Evolutionary conservation across 805 yeast species (phyloP).

Genomic region (Metschnikowia vanudenii): DNA sequence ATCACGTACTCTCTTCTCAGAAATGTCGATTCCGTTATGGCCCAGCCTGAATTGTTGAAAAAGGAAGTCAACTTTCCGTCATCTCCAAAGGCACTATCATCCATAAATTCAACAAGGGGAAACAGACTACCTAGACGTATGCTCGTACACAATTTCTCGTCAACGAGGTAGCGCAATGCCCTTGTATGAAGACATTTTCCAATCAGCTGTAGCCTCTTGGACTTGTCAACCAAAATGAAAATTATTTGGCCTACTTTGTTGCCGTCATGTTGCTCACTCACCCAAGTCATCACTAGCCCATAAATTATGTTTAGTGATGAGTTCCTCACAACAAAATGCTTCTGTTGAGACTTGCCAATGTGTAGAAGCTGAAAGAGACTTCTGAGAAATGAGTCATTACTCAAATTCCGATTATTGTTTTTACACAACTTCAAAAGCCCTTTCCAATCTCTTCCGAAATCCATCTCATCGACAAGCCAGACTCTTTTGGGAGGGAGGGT

Average conservation of each 20-base stretch:
- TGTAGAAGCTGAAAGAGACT: conserved; percentile 32
- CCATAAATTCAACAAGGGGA: conserved; percentile 44
- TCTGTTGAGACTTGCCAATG: conserved; percentile 32
- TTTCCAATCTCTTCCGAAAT: conserved; percentile 49
- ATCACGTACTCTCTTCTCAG: conserved; percentile 33
- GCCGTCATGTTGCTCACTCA: conserved; percentile 24
- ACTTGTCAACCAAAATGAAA: conserved; percentile 50
- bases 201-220: conserved; percentile 53
- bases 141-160: conserved; percentile 40
- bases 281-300: conserved; percentile 57
- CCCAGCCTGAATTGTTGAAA: conserved; percentile 45
- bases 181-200: conserved; percentile 53
- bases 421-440: conserved; percentile 46
- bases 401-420: conserved; percentile 26
- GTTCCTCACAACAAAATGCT: conserved; percentile 56
- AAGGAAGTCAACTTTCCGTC: conserved; percentile 29
- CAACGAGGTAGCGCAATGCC: conserved; percentile 48
- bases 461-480: conserved; percentile 61
- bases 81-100: conserved; percentile 22
- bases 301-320: conserved; percentile 53
- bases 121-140: conserved; percentile 46
- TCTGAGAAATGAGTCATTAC: conserved; percentile 28
- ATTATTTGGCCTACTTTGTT: conserved; percentile 41
- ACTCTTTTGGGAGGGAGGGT: conserved; percentile 31
- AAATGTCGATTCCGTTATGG: conserved; percentile 16